Conservation (phyloP, 2,329 filamentous ascomycete species). For the Ophiostoma ulmi region DNA sequence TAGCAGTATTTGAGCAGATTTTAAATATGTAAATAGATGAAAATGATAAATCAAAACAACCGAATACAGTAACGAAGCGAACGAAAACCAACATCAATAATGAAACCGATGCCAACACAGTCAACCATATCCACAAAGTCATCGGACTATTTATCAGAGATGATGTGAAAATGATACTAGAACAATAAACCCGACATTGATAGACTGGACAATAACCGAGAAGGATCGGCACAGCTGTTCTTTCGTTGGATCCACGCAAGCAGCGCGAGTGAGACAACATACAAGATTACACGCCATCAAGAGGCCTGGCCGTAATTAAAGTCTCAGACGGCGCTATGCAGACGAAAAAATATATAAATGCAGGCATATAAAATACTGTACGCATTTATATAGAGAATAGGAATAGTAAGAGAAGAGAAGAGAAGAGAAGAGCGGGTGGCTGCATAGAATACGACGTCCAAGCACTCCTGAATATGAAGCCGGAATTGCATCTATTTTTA, state of each 20-base stretch:
- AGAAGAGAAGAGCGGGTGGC: not conserved
- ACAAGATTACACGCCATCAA: constrained; percentile 3
- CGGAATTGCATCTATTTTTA: not conserved
- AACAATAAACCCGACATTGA: not conserved
- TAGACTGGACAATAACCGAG: not conserved
- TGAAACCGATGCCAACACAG: no score
- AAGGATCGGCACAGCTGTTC: constrained; percentile 6
- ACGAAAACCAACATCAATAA: no score
- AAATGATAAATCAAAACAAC: no score
- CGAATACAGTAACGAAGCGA: no score
- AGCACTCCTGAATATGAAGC: not conserved
- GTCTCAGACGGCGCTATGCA: not conserved
- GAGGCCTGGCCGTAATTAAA: constrained; percentile 5
- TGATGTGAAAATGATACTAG: not conserved
- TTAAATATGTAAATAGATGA: no score
- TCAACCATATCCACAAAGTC: no score
- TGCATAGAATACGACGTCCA: not conserved
- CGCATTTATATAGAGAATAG: not conserved
- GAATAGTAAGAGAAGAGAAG: not conserved
- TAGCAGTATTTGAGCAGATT: no score
- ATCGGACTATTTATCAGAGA: no score
- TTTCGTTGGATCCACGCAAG: constrained; percentile 18
- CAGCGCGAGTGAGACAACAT: not conserved
- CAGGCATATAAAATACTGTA: not conserved
- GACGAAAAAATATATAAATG: not conserved